These are phyloP conservation scores for Amanita brunnescens DNA, from an alignment of 768 basidiomycete genomes.

Conservation along the genomic window DNA sequence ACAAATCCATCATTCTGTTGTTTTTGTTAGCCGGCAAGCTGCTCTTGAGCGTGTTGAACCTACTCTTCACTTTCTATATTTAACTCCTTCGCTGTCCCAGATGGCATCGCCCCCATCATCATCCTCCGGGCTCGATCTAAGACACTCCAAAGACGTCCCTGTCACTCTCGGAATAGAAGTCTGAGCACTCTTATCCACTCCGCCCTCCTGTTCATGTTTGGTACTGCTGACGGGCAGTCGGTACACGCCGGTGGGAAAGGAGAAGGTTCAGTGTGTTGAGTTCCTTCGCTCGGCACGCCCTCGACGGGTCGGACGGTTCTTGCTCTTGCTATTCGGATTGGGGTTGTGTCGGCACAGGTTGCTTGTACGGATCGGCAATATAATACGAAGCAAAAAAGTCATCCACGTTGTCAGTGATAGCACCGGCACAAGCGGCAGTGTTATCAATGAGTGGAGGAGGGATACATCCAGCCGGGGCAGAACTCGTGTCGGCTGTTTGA, in stretches of 20 bases:
- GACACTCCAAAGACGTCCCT: neutral
- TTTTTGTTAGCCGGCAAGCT: too few relatives aligned
- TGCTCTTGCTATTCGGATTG: neutral
- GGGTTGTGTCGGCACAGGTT: neutral
- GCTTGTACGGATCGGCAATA: slow-evolving; percentile 22
- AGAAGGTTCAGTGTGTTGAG: neutral
- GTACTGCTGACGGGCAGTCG: neutral
- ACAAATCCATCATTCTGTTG: slow-evolving; percentile 23
- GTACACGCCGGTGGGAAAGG: neutral
- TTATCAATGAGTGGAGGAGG: slow-evolving; percentile 33
- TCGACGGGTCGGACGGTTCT: neutral
- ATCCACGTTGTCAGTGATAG: slow-evolving; percentile 45
- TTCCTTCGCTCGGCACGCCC: neutral
- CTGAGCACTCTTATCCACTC: neutral
- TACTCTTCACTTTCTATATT: too few relatives aligned
- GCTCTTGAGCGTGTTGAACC: too few relatives aligned
- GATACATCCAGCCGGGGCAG: slow-evolving; percentile 18
- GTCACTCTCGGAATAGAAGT: neutral
- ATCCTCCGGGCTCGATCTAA: neutral
- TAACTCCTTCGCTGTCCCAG: too few relatives aligned
- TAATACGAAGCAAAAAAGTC: slow-evolving; percentile 25
- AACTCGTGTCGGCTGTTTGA: too few relatives aligned
- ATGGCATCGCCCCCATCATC: neutral
- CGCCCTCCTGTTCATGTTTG: neutral
- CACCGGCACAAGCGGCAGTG: slow-evolving; percentile 33